Base-by-base conservation (phyloP, 805 yeast species). In the Wickerhamiella allomyrinae region DNA sequence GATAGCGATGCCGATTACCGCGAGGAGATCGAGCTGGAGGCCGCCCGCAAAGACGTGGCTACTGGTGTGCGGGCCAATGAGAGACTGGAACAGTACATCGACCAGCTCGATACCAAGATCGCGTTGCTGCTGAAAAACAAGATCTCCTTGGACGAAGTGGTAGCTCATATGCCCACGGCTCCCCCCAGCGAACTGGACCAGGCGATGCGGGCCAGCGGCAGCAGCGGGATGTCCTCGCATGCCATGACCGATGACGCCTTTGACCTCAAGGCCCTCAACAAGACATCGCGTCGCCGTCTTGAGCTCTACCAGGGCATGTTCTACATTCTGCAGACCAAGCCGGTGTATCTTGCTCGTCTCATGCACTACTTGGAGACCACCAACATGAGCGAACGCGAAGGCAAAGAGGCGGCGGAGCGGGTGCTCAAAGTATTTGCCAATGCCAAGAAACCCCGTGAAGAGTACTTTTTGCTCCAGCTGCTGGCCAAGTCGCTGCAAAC, bases 261-360 rank as follows among this genome's bases (percentile, higher is more conserved):
- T 43, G 65, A 64, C 41, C 49, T 62, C 37, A 60, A 56, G 41
- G 58, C 65, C 0, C 55, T 66, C 23, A 61, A 58, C 45, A 64
- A 63, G 49, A 40, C 63, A 3, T 55, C 67, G 5, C 53, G 69
- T 22, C 55, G 61, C 24, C 67, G 83, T 45, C 65, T 77, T 40
- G 86, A 78, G 46, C 59, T 74, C 1, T 82, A 80, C 58, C 95
- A 79, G 51, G 79, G 82, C 19, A 55, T 89, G 40, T 77, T 91
- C 50, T 91, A 79, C 54, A 61, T 89, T 20, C 59, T 91, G 35
- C 97, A 91, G 57, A 81, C 94, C 0, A 84, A 83, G 52, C 82
- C 94, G 0, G 57, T 59, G 1, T 89, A 89, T 53, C 68, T 87
- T 55, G 67, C 76, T 2, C 58, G 84, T 27, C 71, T 75, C 42